Percentiles rank a stretch among this genome's conserved stretches.
Conservation (phyloP, 2,329 filamentous ascomycete species). For the Karstenula rhodostoma region DNA sequence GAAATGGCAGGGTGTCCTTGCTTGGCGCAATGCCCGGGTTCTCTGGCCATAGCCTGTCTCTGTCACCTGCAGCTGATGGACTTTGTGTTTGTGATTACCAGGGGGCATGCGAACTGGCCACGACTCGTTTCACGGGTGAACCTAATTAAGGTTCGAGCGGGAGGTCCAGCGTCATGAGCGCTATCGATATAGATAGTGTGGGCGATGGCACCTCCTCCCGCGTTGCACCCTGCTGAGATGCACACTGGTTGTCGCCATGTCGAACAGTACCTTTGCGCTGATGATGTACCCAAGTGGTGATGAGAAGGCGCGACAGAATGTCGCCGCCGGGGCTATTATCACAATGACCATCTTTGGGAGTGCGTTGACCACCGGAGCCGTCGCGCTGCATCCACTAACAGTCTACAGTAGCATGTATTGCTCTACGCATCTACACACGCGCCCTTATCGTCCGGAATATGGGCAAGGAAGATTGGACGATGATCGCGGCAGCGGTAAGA, state of each 20-base stretch:
- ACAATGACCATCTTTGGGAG: conserved; percentile 30
- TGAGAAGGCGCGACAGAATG: conserved; percentile 30
- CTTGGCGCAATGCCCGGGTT: conserved; percentile 8
- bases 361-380: conserved; percentile 12
- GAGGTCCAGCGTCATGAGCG: not conserved
- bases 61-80: conserved; percentile 29
- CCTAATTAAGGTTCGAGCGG: conserved; percentile 19
- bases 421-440: conserved; percentile 34
- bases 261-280: conserved; percentile 16
- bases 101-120: conserved; percentile 9
- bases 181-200: conserved; percentile 9
- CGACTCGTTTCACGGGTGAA: conserved; percentile 28
- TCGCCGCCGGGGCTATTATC: conserved; percentile 26
- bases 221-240: not conserved
- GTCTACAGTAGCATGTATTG: conserved; percentile 26
- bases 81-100: conserved; percentile 27
- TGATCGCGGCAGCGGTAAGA: conserved; percentile 34
- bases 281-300: conserved; percentile 24
- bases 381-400: not conserved
- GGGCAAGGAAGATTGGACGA: conserved; percentile 40
- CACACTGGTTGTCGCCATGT: conserved; percentile 19
- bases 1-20: not conserved
- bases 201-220: not conserved
- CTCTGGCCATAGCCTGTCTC: conserved; percentile 10
- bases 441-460: conserved; percentile 35